Percentiles rank a stretch among this genome's conserved stretches.
These are phyloP conservation scores for Alternaria sp. DNA, from an alignment of 2,329 filamentous ascomycete species.

Conservation along the genomic window DNA sequence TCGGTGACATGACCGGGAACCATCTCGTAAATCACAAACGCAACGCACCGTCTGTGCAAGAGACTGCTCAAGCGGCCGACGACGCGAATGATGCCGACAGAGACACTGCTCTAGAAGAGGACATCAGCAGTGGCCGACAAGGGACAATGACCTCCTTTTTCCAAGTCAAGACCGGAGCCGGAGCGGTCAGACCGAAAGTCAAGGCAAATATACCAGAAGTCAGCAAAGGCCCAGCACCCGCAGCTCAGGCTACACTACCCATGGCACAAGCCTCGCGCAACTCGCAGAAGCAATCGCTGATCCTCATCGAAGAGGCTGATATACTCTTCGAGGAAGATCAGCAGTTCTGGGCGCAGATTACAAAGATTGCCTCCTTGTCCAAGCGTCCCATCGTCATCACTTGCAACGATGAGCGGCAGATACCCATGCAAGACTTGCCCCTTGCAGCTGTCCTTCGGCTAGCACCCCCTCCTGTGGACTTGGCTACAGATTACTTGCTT, in stretches of 20 bases:
- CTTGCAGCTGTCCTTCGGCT: conserved; percentile 86
- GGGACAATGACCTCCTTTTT: conserved; percentile 84
- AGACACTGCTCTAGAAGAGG: conserved; percentile 59
- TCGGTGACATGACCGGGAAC: conserved; percentile 96
- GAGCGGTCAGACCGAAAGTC: conserved; percentile 26
- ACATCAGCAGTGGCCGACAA: conserved; percentile 73
- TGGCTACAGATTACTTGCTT: conserved; percentile 80
- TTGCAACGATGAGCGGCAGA: conserved; percentile 86
- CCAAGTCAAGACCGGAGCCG: conserved; percentile 51
- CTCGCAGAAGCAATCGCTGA: conserved; percentile 87
- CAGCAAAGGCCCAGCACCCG: conserved; percentile 18
- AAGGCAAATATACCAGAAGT: conserved; percentile 18
- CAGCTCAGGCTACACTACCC: conserved; percentile 31
- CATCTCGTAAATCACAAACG: conserved; percentile 74
- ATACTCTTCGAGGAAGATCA: conserved; percentile 94
- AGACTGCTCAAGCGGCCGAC: conserved; percentile 10
- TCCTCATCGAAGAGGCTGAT: conserved; percentile 92
- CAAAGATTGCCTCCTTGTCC: conserved; percentile 78
- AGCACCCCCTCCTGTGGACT: conserved; percentile 66
- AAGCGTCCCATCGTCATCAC: conserved; percentile 94
- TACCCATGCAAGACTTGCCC: conserved; percentile 76
- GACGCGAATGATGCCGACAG: conserved; percentile 48
- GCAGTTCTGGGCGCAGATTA: conserved; percentile 87
- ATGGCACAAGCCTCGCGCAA: conserved; percentile 39
- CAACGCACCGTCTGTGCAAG: conserved; percentile 34